Evolutionary conservation across 2,329 filamentous ascomycete species (phyloP), one percentile per base, ranked within the genome.

Genomic region (Nothophoma quercina): DNA sequence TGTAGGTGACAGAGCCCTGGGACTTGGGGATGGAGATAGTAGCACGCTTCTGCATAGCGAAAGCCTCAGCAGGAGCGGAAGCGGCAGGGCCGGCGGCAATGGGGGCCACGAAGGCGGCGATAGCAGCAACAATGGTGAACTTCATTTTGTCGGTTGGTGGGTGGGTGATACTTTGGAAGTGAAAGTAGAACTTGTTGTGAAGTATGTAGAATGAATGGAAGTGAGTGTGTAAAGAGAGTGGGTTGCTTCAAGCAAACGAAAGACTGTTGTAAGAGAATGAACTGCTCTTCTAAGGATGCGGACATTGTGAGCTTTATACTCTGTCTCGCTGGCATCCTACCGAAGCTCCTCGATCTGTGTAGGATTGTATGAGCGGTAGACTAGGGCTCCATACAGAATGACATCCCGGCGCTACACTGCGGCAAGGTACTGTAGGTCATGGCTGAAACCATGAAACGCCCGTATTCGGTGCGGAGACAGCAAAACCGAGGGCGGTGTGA

Each of bases 1-100:
- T 65, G 56, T 52, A 63, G 51, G 65, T 71, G 32, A 70, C 68
- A 18, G 61, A 60, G 44, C 70, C 70, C 61, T 68, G 65, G 57
- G 70, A 73, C 7, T 59, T 44, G 28, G 70, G 70, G 35, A 73
- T 50, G 15, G 69, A 61, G 46, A 73, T 56, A 22, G 58, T 51
- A 39, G 68, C 69, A 25, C 70, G 69, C 65, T 70, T 72, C 52
- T 45, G 43, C 40, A 71, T 55, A 41, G 56, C 58, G 56, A 64
- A 69, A 48, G 64, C 59, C 47, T 61, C 62, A 51, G 36, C 45
- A 25, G 68, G 65, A 28, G 65, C 30, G 40, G 51, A 22, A 32
- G 52, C 59, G 25, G 67, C 63, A 40, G 69, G 68, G 45, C 60
- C 58, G 25, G 71, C 72, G 28, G 67, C 58, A 44, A 67, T 62